These are phyloP conservation scores for Phalaenopsis aphrodite DNA, from an alignment of 106 monocot genomes.

Conservation along the genomic window DNA sequence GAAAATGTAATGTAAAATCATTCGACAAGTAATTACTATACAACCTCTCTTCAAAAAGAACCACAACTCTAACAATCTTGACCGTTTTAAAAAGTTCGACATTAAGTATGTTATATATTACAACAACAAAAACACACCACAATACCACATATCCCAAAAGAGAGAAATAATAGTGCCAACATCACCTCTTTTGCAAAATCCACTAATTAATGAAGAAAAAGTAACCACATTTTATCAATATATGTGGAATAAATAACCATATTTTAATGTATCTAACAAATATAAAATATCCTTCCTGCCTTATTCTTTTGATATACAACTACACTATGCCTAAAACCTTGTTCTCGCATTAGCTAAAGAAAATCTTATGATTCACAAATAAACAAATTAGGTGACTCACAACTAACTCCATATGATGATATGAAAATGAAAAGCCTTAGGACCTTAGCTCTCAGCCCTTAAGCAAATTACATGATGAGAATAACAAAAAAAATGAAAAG, in stretches of 20 bases:
- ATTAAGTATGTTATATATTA: conserved; percentile 67
- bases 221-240: conserved; percentile 82
- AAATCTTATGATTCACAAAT: too few relatives aligned
- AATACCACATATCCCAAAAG: conserved; percentile 41
- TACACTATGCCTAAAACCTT: conserved; percentile 29
- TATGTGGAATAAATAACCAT: conserved; percentile 45
- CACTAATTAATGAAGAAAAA: conserved; percentile 61
- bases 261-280: conserved; percentile 57
- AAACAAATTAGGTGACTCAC: too few relatives aligned
- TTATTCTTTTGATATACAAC: conserved; percentile 47
- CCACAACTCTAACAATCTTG: conserved; percentile 22
- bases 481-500: too few relatives aligned
- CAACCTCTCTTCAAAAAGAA: conserved; percentile 68
- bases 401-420: too few relatives aligned
- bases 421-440: too few relatives aligned
- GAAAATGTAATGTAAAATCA: conserved; percentile 61
- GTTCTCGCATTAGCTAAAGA: conserved; percentile 21
- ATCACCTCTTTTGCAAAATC: conserved; percentile 50
- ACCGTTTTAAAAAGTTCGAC: conserved; percentile 42
- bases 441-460: too few relatives aligned
- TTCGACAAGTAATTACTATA: conserved; percentile 50
- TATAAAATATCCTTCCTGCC: conserved; percentile 32
- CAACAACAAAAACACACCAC: conserved; percentile 58
- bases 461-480: too few relatives aligned
- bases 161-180: conserved; percentile 34